These are phyloP conservation scores for Aspergillus sclerotiicarbonarius DNA, from an alignment of 495 filamentous ascomycete species.

Conservation along the genomic window DNA sequence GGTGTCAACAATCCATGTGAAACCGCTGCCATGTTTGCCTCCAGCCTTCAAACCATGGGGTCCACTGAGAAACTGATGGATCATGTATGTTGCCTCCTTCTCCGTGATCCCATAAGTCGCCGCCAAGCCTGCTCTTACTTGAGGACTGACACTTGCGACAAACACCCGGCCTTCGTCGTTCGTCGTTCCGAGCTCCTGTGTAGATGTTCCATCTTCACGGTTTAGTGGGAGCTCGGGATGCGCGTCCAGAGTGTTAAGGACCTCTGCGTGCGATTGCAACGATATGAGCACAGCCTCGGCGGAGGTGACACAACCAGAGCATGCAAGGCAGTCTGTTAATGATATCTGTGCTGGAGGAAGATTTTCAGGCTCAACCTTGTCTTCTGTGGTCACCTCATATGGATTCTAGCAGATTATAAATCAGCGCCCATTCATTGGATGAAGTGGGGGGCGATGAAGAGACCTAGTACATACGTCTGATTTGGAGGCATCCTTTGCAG, in stretches of 20 bases:
- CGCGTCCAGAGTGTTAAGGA: conserved; percentile 75
- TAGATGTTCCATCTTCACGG: conserved; percentile 24
- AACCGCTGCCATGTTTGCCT: conserved; percentile 69
- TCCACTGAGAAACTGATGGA: conserved; percentile 75
- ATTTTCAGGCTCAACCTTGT: conserved; percentile 60
- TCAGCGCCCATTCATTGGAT: conserved; percentile 21
- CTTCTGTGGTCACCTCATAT: conserved; percentile 90
- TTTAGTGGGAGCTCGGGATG: conserved; percentile 50
- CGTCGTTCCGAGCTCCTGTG: conserved; percentile 24
- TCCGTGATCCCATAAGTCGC: conserved; percentile 74
- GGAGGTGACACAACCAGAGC: conserved; percentile 95
- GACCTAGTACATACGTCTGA: conserved; percentile 31
- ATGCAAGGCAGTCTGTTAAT: conserved; percentile 94
- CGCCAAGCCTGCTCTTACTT: conserved; percentile 82
- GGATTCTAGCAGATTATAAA: conserved; percentile 50
- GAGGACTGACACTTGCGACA: conserved; percentile 87
- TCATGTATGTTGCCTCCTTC: conserved; percentile 72
- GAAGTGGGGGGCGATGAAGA: neutral
- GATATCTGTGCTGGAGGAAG: conserved; percentile 81
- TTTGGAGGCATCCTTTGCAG: conserved; percentile 44
- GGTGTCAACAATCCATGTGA: conserved; percentile 85
- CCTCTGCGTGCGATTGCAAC: conserved; percentile 87
- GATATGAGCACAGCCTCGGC: conserved; percentile 93
- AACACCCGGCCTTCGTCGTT: conserved; percentile 64
- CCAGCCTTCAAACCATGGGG: conserved; percentile 63